These are phyloP conservation scores for Yarrowia keelungensis DNA, from an alignment of 805 yeast species.

Conservation along the genomic window DNA sequence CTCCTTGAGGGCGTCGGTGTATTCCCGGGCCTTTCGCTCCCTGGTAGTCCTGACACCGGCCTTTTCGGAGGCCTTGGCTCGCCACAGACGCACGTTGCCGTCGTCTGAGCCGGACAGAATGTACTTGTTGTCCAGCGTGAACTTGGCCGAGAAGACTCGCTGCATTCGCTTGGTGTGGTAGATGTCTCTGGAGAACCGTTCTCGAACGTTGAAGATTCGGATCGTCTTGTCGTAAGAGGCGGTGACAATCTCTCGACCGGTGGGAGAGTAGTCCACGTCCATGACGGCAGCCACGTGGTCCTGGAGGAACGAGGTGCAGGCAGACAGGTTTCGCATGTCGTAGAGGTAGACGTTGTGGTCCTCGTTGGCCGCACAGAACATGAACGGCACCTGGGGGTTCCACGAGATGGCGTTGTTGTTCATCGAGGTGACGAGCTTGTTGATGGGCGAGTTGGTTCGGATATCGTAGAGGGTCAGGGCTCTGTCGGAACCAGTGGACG, in stretches of 20 bases:
- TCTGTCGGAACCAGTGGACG: slow-evolving; percentile 90
- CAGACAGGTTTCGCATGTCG: slow-evolving; percentile 92
- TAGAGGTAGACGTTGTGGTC: slow-evolving; percentile 94
- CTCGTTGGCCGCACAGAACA: slow-evolving; percentile 90
- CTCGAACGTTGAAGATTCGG: slow-evolving; percentile 73
- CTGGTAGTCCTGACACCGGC: slow-evolving; percentile 79
- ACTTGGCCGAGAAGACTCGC: slow-evolving; percentile 82
- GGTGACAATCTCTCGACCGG: slow-evolving; percentile 94
- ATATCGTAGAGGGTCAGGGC: slow-evolving; percentile 89
- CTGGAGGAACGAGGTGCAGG: slow-evolving; percentile 83
- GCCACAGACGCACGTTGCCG: slow-evolving; percentile 93
- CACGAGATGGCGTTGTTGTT: slow-evolving; percentile 87
- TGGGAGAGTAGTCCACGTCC: slow-evolving; percentile 94
- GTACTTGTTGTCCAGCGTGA: slow-evolving; percentile 87
- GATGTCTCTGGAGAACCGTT: slow-evolving; percentile 93
- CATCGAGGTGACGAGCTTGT: slow-evolving; percentile 82
- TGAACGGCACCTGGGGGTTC: slow-evolving; percentile 98
- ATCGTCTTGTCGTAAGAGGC: slow-evolving; percentile 95
- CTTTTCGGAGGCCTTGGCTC: slow-evolving; percentile 85
- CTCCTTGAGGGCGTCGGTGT: slow-evolving; percentile 89
- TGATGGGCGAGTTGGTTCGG: slow-evolving; percentile 89
- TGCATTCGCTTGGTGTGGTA: slow-evolving; percentile 99
- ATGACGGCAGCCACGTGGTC: slow-evolving; percentile 96
- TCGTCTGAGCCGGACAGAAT: slow-evolving; percentile 93
- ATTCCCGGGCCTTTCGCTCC: slow-evolving; percentile 83